These are phyloP conservation scores for Haematococcus lacustris DNA, from an alignment of 139 green algal genomes.

Conservation along the genomic window DNA sequence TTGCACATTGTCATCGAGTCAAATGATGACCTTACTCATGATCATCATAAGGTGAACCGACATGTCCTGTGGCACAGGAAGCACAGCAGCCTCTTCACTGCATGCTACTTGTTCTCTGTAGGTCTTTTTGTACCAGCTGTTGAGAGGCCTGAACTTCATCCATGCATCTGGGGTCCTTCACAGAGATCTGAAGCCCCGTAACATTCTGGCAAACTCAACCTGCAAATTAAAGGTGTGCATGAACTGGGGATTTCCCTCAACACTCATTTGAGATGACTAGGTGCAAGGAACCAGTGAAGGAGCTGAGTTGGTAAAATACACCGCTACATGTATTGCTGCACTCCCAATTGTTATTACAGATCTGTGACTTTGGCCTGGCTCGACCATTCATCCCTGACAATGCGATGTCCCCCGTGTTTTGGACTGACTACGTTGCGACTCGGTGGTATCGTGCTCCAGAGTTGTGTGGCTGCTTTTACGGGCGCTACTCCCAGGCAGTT, in stretches of 20 bases:
- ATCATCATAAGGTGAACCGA: constrained; percentile 88
- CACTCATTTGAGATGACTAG: too few relatives aligned
- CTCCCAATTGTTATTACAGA: too few relatives aligned
- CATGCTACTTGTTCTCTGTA: constrained; percentile 14
- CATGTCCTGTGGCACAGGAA: too few relatives aligned
- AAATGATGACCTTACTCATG: constrained; percentile 93
- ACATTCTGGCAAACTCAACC: constrained; percentile 92
- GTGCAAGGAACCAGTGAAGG: too few relatives aligned
- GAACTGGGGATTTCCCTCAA: too few relatives aligned
- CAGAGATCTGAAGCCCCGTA: constrained; percentile 89
- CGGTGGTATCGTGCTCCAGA: constrained; percentile 96
- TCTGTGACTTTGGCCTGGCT: constrained; percentile 90
- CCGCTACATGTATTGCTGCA: too few relatives aligned
- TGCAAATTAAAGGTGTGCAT: constrained; percentile 89
- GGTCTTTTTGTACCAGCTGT: constrained; percentile 93
- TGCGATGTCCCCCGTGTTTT: constrained; percentile 9
- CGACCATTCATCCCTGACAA: constrained; percentile 55
- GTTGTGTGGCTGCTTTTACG: constrained; percentile 53
- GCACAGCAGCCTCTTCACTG: neutral
- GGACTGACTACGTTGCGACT: constrained; percentile 88
- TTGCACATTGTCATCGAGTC: constrained; percentile 50
- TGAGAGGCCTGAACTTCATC: constrained; percentile 93
- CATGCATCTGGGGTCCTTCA: constrained; percentile 86
- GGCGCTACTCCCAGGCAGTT: constrained; percentile 48
- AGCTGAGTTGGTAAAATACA: too few relatives aligned